Percentiles rank a stretch among this genome's conserved stretches.
phyloP scores from a whole-genome alignment of 495 filamentous ascomycete species.

The Aspergillus mulundensis region DNA sequence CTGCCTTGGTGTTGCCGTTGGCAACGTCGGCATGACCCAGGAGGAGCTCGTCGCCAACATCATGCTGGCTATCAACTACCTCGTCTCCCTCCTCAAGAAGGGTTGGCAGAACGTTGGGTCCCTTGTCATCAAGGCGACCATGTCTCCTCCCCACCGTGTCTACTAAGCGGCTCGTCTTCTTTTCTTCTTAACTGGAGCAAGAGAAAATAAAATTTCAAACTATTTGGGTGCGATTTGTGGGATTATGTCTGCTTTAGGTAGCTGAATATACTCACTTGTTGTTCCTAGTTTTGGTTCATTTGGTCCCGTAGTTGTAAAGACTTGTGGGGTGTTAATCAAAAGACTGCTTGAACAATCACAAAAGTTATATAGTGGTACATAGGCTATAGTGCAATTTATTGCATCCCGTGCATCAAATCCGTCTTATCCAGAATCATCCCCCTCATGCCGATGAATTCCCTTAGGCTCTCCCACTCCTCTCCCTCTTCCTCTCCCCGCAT shows the following conservation, averaged over 20 bases:
- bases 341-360: background rate
- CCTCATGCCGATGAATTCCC: slow-evolving; percentile 71
- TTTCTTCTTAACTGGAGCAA: slow-evolving; percentile 18
- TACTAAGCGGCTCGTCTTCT: slow-evolving; percentile 62
- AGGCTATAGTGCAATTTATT: slow-evolving; percentile 35
- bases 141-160: slow-evolving; percentile 93
- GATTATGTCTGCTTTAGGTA: slow-evolving; percentile 32
- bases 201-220: background rate
- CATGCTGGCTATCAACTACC: slow-evolving; percentile 98
- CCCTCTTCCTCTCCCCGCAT: slow-evolving; percentile 87
- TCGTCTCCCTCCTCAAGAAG: slow-evolving; percentile 98
- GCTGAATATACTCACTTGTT: slow-evolving; percentile 32
- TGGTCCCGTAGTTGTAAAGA: background rate
- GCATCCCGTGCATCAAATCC: slow-evolving; percentile 88
- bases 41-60: slow-evolving; percentile 96
- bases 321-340: background rate
- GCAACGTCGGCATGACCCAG: slow-evolving; percentile 95
- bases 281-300: slow-evolving; percentile 9
- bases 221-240: slow-evolving; percentile 27
- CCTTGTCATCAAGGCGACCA: slow-evolving; percentile 98
- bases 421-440: slow-evolving; percentile 87
- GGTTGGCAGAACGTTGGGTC: slow-evolving; percentile 99
- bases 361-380: background rate
- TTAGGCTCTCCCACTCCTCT: slow-evolving; percentile 77
- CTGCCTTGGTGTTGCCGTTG: slow-evolving; percentile 97